Conservation (phyloP, 1,284 basidiomycete genomes). For the Moesziomyces parantarcticus region DNA sequence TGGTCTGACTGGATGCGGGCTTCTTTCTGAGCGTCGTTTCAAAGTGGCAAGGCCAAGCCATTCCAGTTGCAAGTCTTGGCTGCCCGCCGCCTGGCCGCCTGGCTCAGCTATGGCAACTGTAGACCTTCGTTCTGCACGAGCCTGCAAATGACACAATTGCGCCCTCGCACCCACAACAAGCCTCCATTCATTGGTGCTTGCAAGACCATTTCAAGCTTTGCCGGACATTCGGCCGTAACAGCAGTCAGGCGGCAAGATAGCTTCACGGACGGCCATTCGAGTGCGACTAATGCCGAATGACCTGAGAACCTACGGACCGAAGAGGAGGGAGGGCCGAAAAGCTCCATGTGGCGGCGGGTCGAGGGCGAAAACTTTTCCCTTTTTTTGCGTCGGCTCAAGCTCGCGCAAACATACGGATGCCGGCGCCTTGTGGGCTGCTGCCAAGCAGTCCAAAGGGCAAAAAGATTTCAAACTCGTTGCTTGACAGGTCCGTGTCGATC, state of each 20-base stretch:
- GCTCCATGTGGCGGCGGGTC: slow-evolving; percentile 1
- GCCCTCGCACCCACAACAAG: too few relatives aligned
- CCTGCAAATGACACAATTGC: too few relatives aligned
- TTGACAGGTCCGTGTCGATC: slow-evolving; percentile 1
- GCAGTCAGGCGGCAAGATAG: too few relatives aligned
- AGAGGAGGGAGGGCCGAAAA: background rate
- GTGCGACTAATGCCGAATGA: slow-evolving; percentile 19
- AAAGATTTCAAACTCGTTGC: background rate
- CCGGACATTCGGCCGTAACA: too few relatives aligned
- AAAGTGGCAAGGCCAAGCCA: slow-evolving; percentile 10
- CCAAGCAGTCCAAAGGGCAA: background rate
- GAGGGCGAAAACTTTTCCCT: slow-evolving; percentile 5
- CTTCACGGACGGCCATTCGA: background rate
- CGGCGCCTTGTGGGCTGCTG: background rate
- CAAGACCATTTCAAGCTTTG: too few relatives aligned
- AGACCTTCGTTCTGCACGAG: too few relatives aligned
- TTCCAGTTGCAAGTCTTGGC: slow-evolving; percentile 15
- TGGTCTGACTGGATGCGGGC: background rate
- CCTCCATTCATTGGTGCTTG: too few relatives aligned
- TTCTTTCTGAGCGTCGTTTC: background rate
- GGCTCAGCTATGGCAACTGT: too few relatives aligned
- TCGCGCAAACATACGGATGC: background rate
- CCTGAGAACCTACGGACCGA: too few relatives aligned
- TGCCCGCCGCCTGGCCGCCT: background rate
- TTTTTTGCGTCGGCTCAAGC: slow-evolving; percentile 16